Conservation (phyloP, 305 asterid genomes). For the Ruellia speciosa region DNA sequence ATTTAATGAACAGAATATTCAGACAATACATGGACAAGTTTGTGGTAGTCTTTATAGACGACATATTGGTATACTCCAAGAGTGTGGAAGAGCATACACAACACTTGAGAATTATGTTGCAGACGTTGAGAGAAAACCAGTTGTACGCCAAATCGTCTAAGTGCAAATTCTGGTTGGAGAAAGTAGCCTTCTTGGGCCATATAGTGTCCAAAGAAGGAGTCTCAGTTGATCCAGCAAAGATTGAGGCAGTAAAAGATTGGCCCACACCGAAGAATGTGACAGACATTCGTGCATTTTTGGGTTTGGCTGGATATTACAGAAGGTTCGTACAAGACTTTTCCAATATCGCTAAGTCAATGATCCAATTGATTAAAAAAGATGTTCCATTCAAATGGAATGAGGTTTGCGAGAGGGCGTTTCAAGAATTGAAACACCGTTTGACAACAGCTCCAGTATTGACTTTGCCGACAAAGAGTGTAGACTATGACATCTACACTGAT, state of each 20-base stretch:
- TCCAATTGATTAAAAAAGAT: not conserved
- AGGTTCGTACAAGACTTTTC: not conserved
- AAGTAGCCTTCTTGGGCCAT: conserved; percentile 5
- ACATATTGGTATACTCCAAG: not conserved
- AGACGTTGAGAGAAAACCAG: not conserved
- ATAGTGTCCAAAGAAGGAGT: not conserved
- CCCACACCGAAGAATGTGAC: not conserved
- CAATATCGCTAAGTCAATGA: not conserved
- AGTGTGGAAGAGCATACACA: not conserved
- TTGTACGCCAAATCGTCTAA: conserved; percentile 2
- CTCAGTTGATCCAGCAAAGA: not conserved
- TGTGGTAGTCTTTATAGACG: not conserved
- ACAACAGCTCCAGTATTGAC: not conserved
- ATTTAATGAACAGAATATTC: not conserved
- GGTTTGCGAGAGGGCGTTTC: not conserved
- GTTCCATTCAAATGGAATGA: not conserved
- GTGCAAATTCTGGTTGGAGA: conserved; percentile 8
- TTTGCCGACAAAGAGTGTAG: not conserved
- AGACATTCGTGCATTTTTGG: not conserved
- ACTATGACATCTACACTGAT: not conserved
- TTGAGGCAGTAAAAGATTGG: conserved; percentile 6
- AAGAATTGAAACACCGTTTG: not conserved
- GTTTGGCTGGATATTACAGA: not conserved
- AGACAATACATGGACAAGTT: not conserved
- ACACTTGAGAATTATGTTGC: not conserved